These are phyloP conservation scores for Aphanomyces astaci DNA, from an alignment of 352 stramenopile genomes.

Conservation along the genomic window DNA sequence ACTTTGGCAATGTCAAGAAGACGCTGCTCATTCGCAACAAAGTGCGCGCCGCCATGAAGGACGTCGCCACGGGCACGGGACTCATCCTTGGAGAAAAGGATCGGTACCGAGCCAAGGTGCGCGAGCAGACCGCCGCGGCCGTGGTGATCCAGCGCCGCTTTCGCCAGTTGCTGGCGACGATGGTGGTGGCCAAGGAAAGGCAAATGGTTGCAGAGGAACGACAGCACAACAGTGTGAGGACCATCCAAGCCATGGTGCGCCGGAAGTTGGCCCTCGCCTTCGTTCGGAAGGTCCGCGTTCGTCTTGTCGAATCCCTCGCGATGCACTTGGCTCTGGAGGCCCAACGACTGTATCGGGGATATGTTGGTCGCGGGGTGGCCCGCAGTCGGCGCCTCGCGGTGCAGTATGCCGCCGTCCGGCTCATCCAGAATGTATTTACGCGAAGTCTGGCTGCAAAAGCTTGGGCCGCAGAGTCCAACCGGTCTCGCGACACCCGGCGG, in stretches of 20 bases:
- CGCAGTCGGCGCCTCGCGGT: slow-evolving; percentile 31
- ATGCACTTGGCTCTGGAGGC: slow-evolving; percentile 29
- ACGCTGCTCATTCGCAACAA: slow-evolving; percentile 56
- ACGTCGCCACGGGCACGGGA: slow-evolving; percentile 52
- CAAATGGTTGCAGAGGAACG: slow-evolving; percentile 27
- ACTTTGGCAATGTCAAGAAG: slow-evolving; percentile 39
- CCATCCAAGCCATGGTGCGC: slow-evolving; percentile 40
- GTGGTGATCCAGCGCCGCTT: slow-evolving; percentile 35
- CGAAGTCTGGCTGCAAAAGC: slow-evolving; percentile 35
- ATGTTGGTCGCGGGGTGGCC: slow-evolving; percentile 39
- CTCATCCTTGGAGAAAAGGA: slow-evolving; percentile 60
- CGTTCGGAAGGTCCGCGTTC: slow-evolving; percentile 27
- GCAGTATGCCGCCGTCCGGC: slow-evolving; percentile 30
- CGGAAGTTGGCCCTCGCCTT: slow-evolving; percentile 25
- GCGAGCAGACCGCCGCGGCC: slow-evolving; percentile 28
- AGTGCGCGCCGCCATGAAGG: slow-evolving; percentile 46
- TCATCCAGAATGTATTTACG: slow-evolving; percentile 35
- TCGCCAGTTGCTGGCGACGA: slow-evolving; percentile 28
- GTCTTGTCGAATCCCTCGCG: slow-evolving; percentile 26
- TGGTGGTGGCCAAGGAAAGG: slow-evolving; percentile 31
- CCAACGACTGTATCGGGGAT: slow-evolving; percentile 37
- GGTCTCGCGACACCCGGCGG: background rate
- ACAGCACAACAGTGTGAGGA: slow-evolving; percentile 13
- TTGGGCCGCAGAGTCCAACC: slow-evolving; percentile 10
- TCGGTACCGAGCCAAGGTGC: slow-evolving; percentile 27